Evolutionary conservation across 1,139 yeast species (phyloP).

Genomic region (Pneumocystis murina): DNA sequence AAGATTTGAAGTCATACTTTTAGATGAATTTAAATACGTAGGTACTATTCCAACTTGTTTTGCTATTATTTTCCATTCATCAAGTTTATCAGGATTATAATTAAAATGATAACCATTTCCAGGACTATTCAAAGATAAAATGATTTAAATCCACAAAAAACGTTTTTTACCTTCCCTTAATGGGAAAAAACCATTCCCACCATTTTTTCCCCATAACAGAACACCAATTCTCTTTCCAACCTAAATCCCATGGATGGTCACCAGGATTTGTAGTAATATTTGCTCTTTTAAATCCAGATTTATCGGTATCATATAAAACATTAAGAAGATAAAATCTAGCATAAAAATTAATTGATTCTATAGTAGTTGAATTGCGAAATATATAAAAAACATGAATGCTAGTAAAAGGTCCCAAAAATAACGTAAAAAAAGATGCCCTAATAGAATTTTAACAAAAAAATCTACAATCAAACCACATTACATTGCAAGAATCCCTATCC

Average conservation of each 20-base stretch:
- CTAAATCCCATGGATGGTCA: constrained; percentile 21
- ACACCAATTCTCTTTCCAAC: constrained; percentile 22
- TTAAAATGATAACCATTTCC: constrained; percentile 8
- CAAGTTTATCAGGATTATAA: not conserved
- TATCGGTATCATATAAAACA: constrained; percentile 15
- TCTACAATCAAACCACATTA: constrained; percentile 4
- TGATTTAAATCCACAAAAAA: not conserved
- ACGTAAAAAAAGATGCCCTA: constrained; percentile 8
- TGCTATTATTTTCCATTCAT: not conserved
- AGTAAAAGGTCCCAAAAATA: constrained; percentile 20
- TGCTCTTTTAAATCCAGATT: constrained; percentile 16
- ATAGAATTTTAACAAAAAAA: constrained; percentile 1
- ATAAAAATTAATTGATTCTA: constrained; percentile 23
- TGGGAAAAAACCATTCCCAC: constrained; percentile 30
- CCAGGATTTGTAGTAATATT: constrained; percentile 16
- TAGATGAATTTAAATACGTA: not conserved
- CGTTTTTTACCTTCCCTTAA: constrained; percentile 29
- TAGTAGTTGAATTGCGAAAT: constrained; percentile 22
- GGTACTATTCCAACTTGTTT: not conserved
- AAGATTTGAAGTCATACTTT: not conserved
- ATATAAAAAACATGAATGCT: constrained; percentile 22
- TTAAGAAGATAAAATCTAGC: constrained; percentile 19
- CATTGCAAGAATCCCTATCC: constrained; percentile 1
- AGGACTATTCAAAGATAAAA: constrained; percentile 5
- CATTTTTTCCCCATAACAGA: constrained; percentile 24